A percentile compares a stretch with the other conserved stretches of the same genome.
Conservation (phyloP, 1,139 yeast genomes). For the Suhomyces choctaworum region DNA sequence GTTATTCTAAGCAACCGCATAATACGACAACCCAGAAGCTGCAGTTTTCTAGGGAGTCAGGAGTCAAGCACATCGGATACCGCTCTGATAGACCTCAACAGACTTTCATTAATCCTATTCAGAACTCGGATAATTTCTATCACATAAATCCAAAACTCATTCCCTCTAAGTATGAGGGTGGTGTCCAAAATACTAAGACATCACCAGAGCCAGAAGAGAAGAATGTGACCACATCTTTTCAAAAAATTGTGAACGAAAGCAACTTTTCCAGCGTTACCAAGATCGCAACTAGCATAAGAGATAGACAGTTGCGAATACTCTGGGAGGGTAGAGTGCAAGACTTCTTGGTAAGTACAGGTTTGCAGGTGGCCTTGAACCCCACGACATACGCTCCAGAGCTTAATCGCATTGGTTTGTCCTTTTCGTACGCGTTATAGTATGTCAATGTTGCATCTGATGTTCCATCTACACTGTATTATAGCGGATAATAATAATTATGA, state of each 20-base stretch:
- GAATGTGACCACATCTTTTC: conserved; percentile 54
- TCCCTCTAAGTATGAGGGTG: conserved; percentile 20
- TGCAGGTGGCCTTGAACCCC: conserved; percentile 43
- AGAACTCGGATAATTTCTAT: conserved; percentile 26
- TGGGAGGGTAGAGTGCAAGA: conserved; percentile 93
- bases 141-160: conserved; percentile 28
- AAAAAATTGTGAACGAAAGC: conserved; percentile 50
- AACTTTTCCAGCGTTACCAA: conserved; percentile 73
- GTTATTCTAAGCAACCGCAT: conserved; percentile 25
- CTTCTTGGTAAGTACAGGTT: conserved; percentile 76
- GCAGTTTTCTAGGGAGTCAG: conserved; percentile 2
- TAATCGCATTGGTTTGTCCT: conserved; percentile 39
- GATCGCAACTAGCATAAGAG: conserved; percentile 68
- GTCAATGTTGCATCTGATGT: too few species aligned
- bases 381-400: conserved; percentile 37
- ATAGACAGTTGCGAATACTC: conserved; percentile 58
- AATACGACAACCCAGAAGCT: not conserved
- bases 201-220: conserved; percentile 15
- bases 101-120: conserved; percentile 27
- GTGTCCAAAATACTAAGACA: not conserved
- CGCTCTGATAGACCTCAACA: too few species aligned
- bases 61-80: conserved; percentile 1
- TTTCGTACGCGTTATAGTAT: conserved; percentile 36
- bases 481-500: too few species aligned
- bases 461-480: too few species aligned